Evolutionary conservation across 1,284 basidiomycete genomes (phyloP), one percentile per base, ranked within the genome.

Genomic region (Ustilago nuda): DNA sequence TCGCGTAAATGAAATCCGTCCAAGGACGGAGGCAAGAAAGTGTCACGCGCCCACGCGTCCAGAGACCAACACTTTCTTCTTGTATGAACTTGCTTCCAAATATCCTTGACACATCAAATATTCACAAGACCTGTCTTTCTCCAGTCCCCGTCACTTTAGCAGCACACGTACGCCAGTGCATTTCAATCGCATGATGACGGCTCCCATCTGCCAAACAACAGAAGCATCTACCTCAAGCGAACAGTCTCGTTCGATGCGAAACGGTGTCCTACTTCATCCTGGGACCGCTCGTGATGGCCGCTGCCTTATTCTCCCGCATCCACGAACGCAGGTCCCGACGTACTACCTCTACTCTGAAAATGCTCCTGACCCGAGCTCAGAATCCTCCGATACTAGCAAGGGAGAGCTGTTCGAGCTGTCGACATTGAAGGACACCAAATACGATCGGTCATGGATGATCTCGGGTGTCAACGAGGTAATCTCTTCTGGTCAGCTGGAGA

Each of bases 291-390:
- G 5, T 8, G 61, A 54, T 15, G 67, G 64, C 3, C 66, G 70
- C 27, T 61, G 67, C 19, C 65, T 78, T n/a, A 46, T 66, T 50
- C 68, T 78, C 13, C 72, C 76, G 8, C 76, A 78, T 33, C 76
- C 76, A 2, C 58, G 72, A 15, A 78, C 65, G 0, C 13, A 27
- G 2, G 50, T 74, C 0, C 72, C 76, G 2, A 69, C 62, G 1
- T 78, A 78, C 60, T 74, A 65, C 50, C 62, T 78, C 11, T 33
- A 33, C 30, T 62, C 57, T 5, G 32, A 35, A 27, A 11, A 30
- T n/a, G 13, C 30, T 3, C 1, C 27, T 19, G 6, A 11, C 19
- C n/a, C n/a, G 13, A 45, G 17, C 11, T 6, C n/a, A 19, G 43
- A 19, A 27, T 39, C 48, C 11, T 36, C 55, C 12, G 11, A 46